Evolutionary conservation across 768 basidiomycete genomes (phyloP).

Genomic region (Phylloporus arenicola): DNA sequence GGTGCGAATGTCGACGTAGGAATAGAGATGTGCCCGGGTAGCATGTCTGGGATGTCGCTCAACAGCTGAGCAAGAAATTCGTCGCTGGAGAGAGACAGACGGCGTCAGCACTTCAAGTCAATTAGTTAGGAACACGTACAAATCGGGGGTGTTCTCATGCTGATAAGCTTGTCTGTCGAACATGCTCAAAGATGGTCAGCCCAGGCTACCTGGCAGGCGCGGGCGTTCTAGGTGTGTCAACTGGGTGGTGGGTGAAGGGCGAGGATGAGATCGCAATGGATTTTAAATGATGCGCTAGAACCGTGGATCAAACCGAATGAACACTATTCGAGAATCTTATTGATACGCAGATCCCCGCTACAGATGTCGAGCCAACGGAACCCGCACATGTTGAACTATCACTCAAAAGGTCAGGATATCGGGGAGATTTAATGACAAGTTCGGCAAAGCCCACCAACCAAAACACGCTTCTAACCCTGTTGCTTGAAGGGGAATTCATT

Average conservation of each 20-base stretch:
- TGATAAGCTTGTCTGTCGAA: neutral
- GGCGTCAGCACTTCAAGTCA: neutral
- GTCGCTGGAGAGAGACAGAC: conserved; percentile 1
- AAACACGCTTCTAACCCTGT: neutral
- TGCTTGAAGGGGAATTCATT: neutral
- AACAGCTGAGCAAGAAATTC: conserved; percentile 13
- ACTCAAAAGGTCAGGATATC: neutral
- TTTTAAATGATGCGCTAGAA: conserved; percentile 4
- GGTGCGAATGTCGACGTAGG: neutral
- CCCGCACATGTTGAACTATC: neutral
- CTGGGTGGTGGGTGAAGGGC: neutral
- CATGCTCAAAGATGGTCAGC: conserved; percentile 3
- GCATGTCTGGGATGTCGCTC: neutral
- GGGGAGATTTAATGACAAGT: neutral
- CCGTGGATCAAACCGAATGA: neutral
- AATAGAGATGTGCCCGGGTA: neutral
- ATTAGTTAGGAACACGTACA: conserved; percentile 7
- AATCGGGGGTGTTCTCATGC: neutral
- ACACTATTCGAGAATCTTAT: neutral
- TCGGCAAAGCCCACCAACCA: neutral
- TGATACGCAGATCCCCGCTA: neutral
- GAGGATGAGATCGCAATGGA: neutral
- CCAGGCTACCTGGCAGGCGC: neutral
- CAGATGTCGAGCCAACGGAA: neutral
- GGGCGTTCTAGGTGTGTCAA: neutral